Evolutionary conservation across 2,329 filamentous ascomycete species (phyloP).

Genomic region (Calonectria henricotiae): DNA sequence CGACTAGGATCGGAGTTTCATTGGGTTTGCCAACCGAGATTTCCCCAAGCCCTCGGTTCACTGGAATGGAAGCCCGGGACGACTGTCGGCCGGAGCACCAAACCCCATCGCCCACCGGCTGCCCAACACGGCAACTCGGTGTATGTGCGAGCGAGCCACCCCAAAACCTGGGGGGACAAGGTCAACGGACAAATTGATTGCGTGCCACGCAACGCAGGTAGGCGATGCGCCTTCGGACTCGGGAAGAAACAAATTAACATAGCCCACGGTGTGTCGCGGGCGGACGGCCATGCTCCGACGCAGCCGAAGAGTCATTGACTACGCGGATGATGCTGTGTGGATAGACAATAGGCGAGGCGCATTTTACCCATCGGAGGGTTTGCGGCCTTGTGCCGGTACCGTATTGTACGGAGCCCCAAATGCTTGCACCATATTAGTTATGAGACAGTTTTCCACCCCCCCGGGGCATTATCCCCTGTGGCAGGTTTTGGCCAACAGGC

Average conservation of each 20-base stretch:
- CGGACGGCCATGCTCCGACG: conserved; percentile 12
- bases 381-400: conserved; percentile 14
- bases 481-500: background rate
- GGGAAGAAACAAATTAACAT: background rate
- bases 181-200: conserved; percentile 29
- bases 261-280: background rate
- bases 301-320: conserved; percentile 14
- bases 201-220: conserved; percentile 3
- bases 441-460: background rate
- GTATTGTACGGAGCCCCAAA: conserved; percentile 14
- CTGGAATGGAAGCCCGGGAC: conserved; percentile 30
- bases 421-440: background rate
- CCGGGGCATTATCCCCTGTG: background rate
- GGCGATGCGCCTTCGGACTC: conserved; percentile 13
- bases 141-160: conserved; percentile 5
- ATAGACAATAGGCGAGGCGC: conserved; percentile 20
- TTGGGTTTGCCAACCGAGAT: conserved; percentile 6
- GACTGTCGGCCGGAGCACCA: conserved; percentile 10
- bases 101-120: background rate
- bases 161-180: background rate
- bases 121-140: conserved; percentile 30
- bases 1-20: conserved; percentile 1
- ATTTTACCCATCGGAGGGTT: conserved; percentile 22
- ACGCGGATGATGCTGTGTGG: conserved; percentile 15
- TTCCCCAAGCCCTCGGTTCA: conserved; percentile 25